These are phyloP conservation scores for Fusarium sp. DNA, from an alignment of 2,329 filamentous ascomycete genomes.

Conservation along the genomic window DNA sequence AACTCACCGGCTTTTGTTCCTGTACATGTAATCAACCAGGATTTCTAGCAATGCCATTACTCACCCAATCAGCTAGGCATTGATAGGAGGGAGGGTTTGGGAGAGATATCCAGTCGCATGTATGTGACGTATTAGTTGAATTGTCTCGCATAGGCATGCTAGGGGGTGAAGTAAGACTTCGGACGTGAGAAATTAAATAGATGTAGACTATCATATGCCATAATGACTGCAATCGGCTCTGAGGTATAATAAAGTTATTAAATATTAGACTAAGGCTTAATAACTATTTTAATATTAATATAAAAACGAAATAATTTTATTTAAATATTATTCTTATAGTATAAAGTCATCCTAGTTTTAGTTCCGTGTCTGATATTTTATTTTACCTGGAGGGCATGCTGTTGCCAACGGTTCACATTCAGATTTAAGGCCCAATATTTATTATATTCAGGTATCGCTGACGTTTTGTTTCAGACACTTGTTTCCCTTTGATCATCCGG, in stretches of 20 bases:
- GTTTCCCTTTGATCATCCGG: slow-evolving; percentile 8
- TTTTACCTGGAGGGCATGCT: background rate
- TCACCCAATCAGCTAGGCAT: background rate
- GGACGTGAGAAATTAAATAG: no score
- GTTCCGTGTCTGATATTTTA: no score
- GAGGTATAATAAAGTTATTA: no score
- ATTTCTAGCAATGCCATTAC: background rate
- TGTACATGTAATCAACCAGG: background rate
- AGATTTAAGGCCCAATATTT: background rate
- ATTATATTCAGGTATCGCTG: background rate
- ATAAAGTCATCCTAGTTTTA: no score
- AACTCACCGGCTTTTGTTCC: background rate
- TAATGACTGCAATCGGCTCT: no score
- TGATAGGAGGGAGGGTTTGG: background rate
- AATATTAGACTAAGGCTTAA: no score
- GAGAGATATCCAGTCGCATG: background rate
- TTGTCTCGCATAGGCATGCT: background rate
- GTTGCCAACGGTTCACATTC: background rate
- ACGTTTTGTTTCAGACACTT: slow-evolving; percentile 11
- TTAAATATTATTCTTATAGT: no score
- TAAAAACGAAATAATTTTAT: no score
- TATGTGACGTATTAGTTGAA: slow-evolving; percentile 6
- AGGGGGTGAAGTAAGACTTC: no score
- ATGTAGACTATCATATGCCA: no score
- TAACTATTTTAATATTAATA: no score